phyloP scores from a whole-genome alignment of 805 yeast genomes.

The Yamadazyma phyllophila region DNA sequence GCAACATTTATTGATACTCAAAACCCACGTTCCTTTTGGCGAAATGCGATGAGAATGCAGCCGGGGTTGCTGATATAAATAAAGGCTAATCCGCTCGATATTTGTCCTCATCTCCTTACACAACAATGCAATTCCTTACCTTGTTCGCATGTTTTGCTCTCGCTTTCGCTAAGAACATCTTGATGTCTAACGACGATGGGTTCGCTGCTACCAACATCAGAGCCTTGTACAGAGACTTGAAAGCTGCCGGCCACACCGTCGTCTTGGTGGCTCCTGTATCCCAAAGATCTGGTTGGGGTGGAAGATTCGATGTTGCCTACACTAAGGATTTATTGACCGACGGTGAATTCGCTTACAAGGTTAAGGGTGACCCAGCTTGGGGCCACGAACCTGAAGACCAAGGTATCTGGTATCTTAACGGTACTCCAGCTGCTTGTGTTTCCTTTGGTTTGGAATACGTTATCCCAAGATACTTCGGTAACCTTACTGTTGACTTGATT shows the following conservation, averaged over 20 bases:
- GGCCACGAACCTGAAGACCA: slow-evolving; percentile 41
- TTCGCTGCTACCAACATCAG: slow-evolving; percentile 57
- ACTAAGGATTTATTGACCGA: slow-evolving; percentile 30
- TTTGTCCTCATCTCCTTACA: background rate
- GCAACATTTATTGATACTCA: too few relatives aligned
- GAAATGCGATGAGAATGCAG: too few relatives aligned
- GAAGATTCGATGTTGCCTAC: slow-evolving; percentile 45
- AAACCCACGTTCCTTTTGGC: too few relatives aligned
- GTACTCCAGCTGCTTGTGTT: slow-evolving; percentile 54
- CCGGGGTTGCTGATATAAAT: background rate
- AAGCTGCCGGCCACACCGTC: slow-evolving; percentile 47
- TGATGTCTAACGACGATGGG: slow-evolving; percentile 51
- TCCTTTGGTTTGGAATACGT: slow-evolving; percentile 48
- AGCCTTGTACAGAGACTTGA: slow-evolving; percentile 48
- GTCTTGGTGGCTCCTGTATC: slow-evolving; percentile 49
- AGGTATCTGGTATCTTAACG: slow-evolving; percentile 54
- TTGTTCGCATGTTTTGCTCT: slow-evolving; percentile 38
- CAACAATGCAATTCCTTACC: slow-evolving; percentile 52
- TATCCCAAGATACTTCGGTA: slow-evolving; percentile 44
- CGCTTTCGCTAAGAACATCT: slow-evolving; percentile 23
- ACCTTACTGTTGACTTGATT: slow-evolving; percentile 45
- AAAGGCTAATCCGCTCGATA: background rate
- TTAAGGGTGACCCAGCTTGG: slow-evolving; percentile 52
- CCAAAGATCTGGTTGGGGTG: slow-evolving; percentile 54
- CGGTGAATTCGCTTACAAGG: slow-evolving; percentile 46